These are phyloP conservation scores for Mycocentrospora acerina DNA, from an alignment of 2,329 filamentous ascomycete species.

Conservation along the genomic window DNA sequence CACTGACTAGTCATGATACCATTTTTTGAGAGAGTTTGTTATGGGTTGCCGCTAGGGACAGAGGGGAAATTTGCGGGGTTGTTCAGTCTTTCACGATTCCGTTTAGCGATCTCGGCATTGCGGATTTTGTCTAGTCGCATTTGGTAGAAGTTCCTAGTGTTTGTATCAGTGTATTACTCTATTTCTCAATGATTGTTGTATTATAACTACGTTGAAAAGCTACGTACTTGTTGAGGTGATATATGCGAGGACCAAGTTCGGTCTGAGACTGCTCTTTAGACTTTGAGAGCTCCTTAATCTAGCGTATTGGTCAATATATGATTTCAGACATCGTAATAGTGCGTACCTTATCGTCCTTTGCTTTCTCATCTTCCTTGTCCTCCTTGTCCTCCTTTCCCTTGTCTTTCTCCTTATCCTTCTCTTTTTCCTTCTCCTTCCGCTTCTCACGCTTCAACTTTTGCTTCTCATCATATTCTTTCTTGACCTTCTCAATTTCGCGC, in stretches of 20 bases:
- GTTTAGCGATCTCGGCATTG: constrained; percentile 75
- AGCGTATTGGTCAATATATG: constrained; percentile 6
- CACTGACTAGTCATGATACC: too few relatives aligned
- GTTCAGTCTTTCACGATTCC: constrained; percentile 76
- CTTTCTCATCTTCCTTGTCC: constrained; percentile 64
- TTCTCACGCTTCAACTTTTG: constrained; percentile 61
- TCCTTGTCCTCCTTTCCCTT: constrained; percentile 64
- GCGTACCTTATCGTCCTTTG: constrained; percentile 59
- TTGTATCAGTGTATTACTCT: background rate
- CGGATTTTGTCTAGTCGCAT: constrained; percentile 78
- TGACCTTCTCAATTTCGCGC: constrained; percentile 51
- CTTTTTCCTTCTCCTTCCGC: constrained; percentile 48
- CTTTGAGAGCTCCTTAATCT: constrained; percentile 53
- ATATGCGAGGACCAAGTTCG: constrained; percentile 76
- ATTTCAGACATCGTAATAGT: constrained; percentile 1
- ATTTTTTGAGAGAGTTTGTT: background rate
- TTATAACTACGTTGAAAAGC: background rate
- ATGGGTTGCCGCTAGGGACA: constrained; percentile 65
- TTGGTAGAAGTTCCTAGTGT: constrained; percentile 74
- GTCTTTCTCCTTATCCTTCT: constrained; percentile 65
- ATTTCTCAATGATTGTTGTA: background rate
- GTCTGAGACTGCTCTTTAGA: constrained; percentile 46
- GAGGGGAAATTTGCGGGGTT: constrained; percentile 82
- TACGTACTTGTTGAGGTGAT: constrained; percentile 74
- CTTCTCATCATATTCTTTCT: constrained; percentile 52